These are phyloP conservation scores for Pseudonitzschia multiseries DNA, from an alignment of 108 stramenopile species.

Conservation along the genomic window DNA sequence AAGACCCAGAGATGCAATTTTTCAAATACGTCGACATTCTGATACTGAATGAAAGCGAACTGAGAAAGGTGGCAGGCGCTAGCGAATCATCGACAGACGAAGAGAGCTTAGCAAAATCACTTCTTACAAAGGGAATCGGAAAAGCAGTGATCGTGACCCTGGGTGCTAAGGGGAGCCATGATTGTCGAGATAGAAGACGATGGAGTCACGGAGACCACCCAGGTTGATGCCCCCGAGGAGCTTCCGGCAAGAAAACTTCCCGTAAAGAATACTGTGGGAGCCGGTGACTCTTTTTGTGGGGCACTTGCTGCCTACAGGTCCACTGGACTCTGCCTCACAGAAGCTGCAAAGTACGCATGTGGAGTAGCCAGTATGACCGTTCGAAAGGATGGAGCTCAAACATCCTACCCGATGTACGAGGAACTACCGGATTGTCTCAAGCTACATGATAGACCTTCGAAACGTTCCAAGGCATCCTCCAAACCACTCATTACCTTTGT, in stretches of 20 bases:
- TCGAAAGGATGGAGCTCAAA: slow-evolving; percentile 76
- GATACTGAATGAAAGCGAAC: slow-evolving; percentile 82
- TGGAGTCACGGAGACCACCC: slow-evolving; percentile 12
- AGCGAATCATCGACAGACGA: slow-evolving; percentile 46
- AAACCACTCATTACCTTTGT: slow-evolving; percentile 83
- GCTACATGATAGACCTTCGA: slow-evolving; percentile 6
- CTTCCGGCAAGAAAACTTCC: slow-evolving; percentile 63
- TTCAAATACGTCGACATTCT: slow-evolving; percentile 70
- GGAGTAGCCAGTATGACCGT: slow-evolving; percentile 86
- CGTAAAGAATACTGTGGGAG: slow-evolving; percentile 82
- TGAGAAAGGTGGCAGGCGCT: slow-evolving; percentile 51
- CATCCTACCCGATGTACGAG: slow-evolving; percentile 59
- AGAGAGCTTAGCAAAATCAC: slow-evolving; percentile 12
- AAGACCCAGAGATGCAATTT: slow-evolving; percentile 75
- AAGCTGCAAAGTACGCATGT: slow-evolving; percentile 69
- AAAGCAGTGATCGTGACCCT: slow-evolving; percentile 78
- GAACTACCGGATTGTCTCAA: slow-evolving; percentile 69
- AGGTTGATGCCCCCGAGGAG: slow-evolving; percentile 58
- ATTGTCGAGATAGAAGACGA: slow-evolving; percentile 53
- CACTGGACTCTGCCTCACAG: slow-evolving; percentile 47
- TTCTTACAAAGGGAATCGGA: slow-evolving; percentile 57
- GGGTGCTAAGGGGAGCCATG: slow-evolving; percentile 83
- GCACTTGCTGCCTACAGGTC: slow-evolving; percentile 71
- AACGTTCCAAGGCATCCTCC: slow-evolving; percentile 19
- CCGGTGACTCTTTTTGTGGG: slow-evolving; percentile 87